Evolutionary conservation across 2,329 filamentous ascomycete species (phyloP).

Genomic region (Fusarium vanettenii): DNA sequence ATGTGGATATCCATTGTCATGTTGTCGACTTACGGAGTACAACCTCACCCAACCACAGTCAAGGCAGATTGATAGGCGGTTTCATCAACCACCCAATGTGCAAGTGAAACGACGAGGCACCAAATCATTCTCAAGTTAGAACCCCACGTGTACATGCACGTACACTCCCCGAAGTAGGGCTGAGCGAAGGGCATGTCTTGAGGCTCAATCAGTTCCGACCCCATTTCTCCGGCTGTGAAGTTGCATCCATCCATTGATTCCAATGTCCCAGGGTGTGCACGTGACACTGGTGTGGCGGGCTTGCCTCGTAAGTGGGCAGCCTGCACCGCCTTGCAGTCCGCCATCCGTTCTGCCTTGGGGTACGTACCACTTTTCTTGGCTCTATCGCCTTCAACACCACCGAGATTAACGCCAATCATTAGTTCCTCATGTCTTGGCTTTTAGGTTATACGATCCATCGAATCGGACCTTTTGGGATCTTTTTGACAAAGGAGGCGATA

Average conservation of each 20-base stretch:
- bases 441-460: neutral
- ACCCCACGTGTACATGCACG: neutral
- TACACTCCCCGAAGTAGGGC: neutral
- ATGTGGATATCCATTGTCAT: neutral
- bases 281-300: neutral
- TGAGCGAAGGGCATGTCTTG: neutral
- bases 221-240: neutral
- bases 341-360: slow-evolving; percentile 14
- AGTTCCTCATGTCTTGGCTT: neutral
- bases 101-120: neutral
- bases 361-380: neutral
- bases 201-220: neutral
- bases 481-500: neutral
- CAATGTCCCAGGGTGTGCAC: neutral
- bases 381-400: neutral
- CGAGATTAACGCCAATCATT: neutral
- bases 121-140: neutral
- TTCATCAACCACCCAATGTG: neutral
- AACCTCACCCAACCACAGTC: neutral
- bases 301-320: slow-evolving; percentile 7
- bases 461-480: slow-evolving; percentile 1
- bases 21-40: neutral
- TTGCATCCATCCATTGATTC: neutral
- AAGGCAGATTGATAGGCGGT: neutral
- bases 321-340: slow-evolving; percentile 16